Evolutionary conservation across 208 protist species (phyloP).

Genomic region (Tritrichomonas foetus): DNA sequence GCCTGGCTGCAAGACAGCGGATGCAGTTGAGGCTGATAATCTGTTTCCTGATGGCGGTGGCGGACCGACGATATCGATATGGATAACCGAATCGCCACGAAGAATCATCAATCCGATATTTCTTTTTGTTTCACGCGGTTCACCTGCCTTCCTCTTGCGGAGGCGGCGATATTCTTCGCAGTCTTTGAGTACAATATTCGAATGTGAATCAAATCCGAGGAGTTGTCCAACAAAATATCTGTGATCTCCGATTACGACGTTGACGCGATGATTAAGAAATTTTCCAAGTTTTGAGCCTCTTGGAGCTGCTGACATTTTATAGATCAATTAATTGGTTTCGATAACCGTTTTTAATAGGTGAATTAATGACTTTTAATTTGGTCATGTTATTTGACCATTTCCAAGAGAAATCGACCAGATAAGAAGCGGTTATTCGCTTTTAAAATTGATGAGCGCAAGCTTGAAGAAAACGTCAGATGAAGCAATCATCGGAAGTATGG

Average conservation of each 20-base stretch:
- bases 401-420: no score
- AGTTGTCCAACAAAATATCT: slow-evolving; percentile 32
- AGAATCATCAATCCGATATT: neutral
- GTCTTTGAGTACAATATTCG: slow-evolving; percentile 35
- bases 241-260: neutral
- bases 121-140: neutral
- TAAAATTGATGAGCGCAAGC: no score
- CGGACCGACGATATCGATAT: slow-evolving; percentile 16
- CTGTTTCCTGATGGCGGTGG: slow-evolving; percentile 35
- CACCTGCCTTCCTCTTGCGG: neutral
- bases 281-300: slow-evolving; percentile 22
- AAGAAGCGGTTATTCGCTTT: no score
- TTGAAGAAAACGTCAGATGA: neutral
- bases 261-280: neutral
- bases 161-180: slow-evolving; percentile 29
- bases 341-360: no score
- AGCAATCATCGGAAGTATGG: neutral
- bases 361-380: no score
- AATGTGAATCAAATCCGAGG: slow-evolving; percentile 16
- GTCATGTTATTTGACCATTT: no score
- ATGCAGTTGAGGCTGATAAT: neutral
- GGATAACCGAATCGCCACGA: neutral
- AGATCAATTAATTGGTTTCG: no score
- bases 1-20: slow-evolving; percentile 3
- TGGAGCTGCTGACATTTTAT: neutral